Percentiles rank a stretch among this genome's conserved stretches.
phyloP scores from a whole-genome alignment of 2,329 filamentous ascomycete species.

The Talaromyces sp. region DNA sequence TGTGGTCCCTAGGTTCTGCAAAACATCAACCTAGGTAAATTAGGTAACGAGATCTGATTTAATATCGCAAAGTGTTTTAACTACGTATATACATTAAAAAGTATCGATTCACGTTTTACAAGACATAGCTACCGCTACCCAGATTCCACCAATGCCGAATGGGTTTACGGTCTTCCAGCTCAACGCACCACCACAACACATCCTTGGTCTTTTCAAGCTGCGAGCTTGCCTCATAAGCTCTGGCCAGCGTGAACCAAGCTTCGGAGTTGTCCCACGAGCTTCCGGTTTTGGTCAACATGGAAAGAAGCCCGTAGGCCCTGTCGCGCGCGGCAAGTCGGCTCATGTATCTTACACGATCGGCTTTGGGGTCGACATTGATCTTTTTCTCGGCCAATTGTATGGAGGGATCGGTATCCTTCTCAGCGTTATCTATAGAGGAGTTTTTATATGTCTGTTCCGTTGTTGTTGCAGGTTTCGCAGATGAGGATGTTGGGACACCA shows the following conservation, averaged over 20 bases:
- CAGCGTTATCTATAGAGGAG: background rate
- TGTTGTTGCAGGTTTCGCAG: conserved; percentile 3
- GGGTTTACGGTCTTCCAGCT: conserved; percentile 79
- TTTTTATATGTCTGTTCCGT: background rate
- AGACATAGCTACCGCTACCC: conserved; percentile 60
- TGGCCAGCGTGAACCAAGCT: conserved; percentile 83
- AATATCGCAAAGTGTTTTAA: conserved; percentile 2
- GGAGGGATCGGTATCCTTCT: background rate
- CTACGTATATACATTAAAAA: conserved; percentile 25
- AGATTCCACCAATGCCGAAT: conserved; percentile 73
- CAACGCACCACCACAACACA: conserved; percentile 95
- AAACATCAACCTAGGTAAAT: background rate
- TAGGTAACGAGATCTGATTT: background rate
- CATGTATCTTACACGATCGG: conserved; percentile 30
- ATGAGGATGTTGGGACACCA: conserved; percentile 20
- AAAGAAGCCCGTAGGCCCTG: conserved; percentile 77
- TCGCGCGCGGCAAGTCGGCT: conserved; percentile 87
- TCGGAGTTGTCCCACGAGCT: conserved; percentile 86
- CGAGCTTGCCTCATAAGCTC: conserved; percentile 80
- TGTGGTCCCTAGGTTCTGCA: background rate
- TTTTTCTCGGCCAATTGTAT: background rate
- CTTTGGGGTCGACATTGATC: background rate
- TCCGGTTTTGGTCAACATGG: conserved; percentile 76
- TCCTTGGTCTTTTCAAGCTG: conserved; percentile 85
- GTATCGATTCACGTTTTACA: background rate